A percentile compares a stretch with the other conserved stretches of the same genome.
phyloP scores from a whole-genome alignment of 208 protist genomes.

The Crithidia fasciculata region DNA sequence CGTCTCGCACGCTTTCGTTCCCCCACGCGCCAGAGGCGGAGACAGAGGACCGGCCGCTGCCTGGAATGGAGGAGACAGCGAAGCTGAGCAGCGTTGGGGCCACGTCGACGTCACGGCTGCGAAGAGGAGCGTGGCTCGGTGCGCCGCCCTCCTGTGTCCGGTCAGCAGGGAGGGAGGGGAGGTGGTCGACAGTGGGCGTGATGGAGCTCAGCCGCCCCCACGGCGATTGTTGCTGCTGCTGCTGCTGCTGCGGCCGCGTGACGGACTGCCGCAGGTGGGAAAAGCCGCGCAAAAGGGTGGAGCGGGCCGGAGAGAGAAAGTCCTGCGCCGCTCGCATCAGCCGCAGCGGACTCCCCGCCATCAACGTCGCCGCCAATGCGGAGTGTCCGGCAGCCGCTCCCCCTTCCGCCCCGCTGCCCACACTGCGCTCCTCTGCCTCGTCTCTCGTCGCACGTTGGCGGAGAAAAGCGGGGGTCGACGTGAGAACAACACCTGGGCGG shows the following conservation, averaged over 20 bases:
- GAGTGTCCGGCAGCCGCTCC: background rate
- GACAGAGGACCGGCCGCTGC: slow-evolving; percentile 16
- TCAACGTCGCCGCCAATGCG: background rate
- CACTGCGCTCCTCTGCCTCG: background rate
- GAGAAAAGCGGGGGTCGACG: slow-evolving; percentile 46
- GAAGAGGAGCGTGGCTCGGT: background rate
- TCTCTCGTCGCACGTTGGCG: slow-evolving; percentile 2
- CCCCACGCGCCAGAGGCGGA: slow-evolving; percentile 4
- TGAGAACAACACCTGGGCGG: slow-evolving; percentile 32
- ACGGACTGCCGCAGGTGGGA: slow-evolving; percentile 60
- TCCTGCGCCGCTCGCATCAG: slow-evolving; percentile 24
- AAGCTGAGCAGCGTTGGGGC: background rate
- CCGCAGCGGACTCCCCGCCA: slow-evolving; percentile 8
- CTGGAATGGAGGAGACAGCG: slow-evolving; percentile 20
- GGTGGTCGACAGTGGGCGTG: background rate
- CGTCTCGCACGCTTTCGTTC: background rate
- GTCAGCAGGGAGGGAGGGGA: slow-evolving; percentile 13
- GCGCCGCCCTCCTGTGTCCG: background rate
- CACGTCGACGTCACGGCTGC: background rate
- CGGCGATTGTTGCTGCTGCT: slow-evolving; percentile 5
- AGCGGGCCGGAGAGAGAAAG: slow-evolving; percentile 19
- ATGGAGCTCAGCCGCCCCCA: slow-evolving; percentile 29
- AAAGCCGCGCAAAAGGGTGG: slow-evolving; percentile 44
- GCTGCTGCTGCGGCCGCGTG: background rate
- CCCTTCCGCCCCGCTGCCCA: background rate